phyloP scores from a whole-genome alignment of 495 filamentous ascomycete genomes.

The Lepidopterella palustris region DNA sequence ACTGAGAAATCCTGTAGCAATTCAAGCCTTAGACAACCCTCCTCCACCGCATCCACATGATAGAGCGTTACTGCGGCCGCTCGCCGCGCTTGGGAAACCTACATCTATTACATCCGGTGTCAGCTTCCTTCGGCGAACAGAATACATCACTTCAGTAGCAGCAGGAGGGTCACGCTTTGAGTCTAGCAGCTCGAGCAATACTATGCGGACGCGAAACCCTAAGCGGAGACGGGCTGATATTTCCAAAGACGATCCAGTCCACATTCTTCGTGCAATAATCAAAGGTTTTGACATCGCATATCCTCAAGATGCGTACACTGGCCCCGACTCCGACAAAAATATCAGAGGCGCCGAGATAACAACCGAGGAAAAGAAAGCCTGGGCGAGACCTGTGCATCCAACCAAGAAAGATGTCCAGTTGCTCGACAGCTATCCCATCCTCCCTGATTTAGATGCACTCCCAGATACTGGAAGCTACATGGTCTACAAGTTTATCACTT shows the following conservation, averaged over 20 bases:
- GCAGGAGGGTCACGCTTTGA: constrained; percentile 37
- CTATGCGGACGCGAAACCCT: constrained; percentile 31
- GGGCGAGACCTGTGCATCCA: constrained; percentile 71
- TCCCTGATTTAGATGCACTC: constrained; percentile 83
- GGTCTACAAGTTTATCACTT: constrained; percentile 79
- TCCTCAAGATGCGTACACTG: constrained; percentile 54
- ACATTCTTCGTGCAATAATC: constrained; percentile 72
- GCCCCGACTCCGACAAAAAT: constrained; percentile 43
- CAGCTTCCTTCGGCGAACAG: constrained; percentile 91
- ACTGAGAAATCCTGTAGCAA: constrained; percentile 49
- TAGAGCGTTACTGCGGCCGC: constrained; percentile 68
- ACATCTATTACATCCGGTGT: constrained; percentile 58
- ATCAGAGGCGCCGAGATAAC: constrained; percentile 51
- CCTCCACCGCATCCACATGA: constrained; percentile 74
- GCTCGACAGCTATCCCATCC: constrained; percentile 70
- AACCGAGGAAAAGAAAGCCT: constrained; percentile 57
- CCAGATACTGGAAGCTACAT: constrained; percentile 83
- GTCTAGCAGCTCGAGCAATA: constrained; percentile 38
- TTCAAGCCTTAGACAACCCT: constrained; percentile 64
- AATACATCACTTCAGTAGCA: constrained; percentile 78
- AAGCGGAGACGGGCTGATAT: constrained; percentile 44
- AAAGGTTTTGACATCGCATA: constrained; percentile 83
- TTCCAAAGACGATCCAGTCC: constrained; percentile 69
- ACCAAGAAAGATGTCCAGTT: constrained; percentile 70
- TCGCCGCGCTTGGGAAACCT: constrained; percentile 75